These are phyloP conservation scores for Mycena indigotica DNA, from an alignment of 768 basidiomycete species.

Conservation along the genomic window DNA sequence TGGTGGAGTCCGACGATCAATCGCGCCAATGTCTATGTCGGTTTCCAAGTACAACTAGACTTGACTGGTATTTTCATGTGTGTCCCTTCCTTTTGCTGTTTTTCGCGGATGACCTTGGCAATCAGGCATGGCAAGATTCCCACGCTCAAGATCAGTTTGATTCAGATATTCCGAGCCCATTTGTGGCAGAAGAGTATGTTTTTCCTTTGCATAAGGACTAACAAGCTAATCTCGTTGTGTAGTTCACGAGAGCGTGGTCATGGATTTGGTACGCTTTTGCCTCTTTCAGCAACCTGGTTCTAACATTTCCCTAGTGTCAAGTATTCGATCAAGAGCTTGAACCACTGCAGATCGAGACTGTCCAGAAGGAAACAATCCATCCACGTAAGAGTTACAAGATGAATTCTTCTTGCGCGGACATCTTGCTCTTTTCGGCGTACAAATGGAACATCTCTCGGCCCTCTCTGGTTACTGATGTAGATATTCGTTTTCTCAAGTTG, in stretches of 20 bases:
- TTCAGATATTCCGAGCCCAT: slow-evolving; percentile 99
- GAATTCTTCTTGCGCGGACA: slow-evolving; percentile 99
- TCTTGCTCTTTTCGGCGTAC: slow-evolving; percentile 93
- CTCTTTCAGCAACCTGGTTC: not conserved
- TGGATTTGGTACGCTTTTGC: slow-evolving; percentile 67
- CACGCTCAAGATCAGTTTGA: slow-evolving; percentile 96
- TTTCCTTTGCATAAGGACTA: slow-evolving; percentile 24
- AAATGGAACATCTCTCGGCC: slow-evolving; percentile 99
- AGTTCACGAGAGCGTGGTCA: slow-evolving; percentile 92
- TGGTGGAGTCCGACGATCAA: slow-evolving; percentile 99
- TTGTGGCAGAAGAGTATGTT: slow-evolving; percentile 98
- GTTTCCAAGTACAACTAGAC: slow-evolving; percentile 99
- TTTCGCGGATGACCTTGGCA: not conserved
- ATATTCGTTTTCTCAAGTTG: slow-evolving; percentile 25
- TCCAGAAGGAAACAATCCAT: slow-evolving; percentile 99
- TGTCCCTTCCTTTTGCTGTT: slow-evolving; percentile 22
- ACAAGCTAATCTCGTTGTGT: slow-evolving; percentile 5
- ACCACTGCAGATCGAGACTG: slow-evolving; percentile 97
- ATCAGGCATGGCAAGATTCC: slow-evolving; percentile 95
- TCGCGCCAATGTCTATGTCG: slow-evolving; percentile 98
- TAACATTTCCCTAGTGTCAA: slow-evolving; percentile 64
- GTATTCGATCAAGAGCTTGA: slow-evolving; percentile 99
- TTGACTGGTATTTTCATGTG: slow-evolving; percentile 94
- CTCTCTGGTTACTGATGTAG: slow-evolving; percentile 89
- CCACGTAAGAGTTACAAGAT: slow-evolving; percentile 99